phyloP scores from a whole-genome alignment of 2,329 filamentous ascomycete genomes.

The Sporothrix protearum region DNA sequence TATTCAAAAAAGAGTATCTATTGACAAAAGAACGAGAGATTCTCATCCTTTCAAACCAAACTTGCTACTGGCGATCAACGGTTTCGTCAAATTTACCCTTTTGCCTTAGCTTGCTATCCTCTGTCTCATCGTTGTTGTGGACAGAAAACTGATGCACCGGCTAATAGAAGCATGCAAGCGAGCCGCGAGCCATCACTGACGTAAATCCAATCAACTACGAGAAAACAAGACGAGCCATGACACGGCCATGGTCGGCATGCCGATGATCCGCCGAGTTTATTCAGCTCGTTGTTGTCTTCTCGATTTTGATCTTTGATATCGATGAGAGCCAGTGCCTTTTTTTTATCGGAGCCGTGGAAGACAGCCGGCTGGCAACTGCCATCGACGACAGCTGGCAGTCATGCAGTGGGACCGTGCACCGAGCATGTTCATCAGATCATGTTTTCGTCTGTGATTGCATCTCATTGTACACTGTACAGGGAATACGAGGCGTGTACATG shows the following conservation, averaged over 20 bases:
- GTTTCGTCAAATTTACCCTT: slow-evolving; percentile 7
- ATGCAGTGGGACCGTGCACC: no score
- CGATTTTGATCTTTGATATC: no score
- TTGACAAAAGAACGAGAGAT: not conserved
- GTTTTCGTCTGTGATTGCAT: no score
- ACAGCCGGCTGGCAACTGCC: no score
- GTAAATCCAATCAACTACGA: not conserved
- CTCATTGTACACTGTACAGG: no score
- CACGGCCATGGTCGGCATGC: not conserved
- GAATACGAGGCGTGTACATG: no score
- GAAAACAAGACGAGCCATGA: not conserved
- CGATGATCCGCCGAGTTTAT: not conserved
- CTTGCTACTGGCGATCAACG: not conserved
- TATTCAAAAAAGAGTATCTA: no score
- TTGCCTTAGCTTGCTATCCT: not conserved
- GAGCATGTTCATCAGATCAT: no score
- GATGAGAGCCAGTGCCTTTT: not conserved
- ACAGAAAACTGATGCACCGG: slow-evolving; percentile 1
- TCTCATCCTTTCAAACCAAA: not conserved
- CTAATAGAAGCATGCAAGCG: slow-evolving; percentile 1
- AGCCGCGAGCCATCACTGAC: not conserved
- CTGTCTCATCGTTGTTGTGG: not conserved
- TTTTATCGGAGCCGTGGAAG: no score
- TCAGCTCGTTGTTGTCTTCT: not conserved
- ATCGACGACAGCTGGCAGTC: no score